Evolutionary conservation across 805 yeast genomes (phyloP).

Genomic region (Wickerhamia fluorescens): DNA sequence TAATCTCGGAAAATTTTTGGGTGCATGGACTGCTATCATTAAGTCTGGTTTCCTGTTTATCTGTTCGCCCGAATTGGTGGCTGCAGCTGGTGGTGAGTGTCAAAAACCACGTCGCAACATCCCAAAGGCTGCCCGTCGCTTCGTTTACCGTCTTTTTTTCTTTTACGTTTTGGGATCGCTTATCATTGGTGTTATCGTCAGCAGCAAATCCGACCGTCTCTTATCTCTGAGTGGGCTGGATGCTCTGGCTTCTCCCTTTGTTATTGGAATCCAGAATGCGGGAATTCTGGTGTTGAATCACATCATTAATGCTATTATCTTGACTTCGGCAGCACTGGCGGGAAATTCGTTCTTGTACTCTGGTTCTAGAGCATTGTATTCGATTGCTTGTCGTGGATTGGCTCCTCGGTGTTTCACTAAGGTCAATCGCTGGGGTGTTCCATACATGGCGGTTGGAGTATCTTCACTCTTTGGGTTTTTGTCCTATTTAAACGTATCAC

Average conservation of each 20-base stretch:
- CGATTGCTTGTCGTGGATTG: conserved; percentile 43
- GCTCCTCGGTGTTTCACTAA: conserved; percentile 38
- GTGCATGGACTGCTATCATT: conserved; percentile 19
- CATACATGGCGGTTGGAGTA: conserved; percentile 25
- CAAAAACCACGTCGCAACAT: conserved; percentile 52
- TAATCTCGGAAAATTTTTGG: conserved; percentile 15
- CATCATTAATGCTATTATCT: conserved; percentile 69
- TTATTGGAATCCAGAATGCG: conserved; percentile 69
- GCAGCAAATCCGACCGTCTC: conserved; percentile 17
- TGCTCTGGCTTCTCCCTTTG: conserved; percentile 64
- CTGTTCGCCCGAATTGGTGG: conserved; percentile 46
- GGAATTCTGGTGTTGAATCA: conserved; percentile 63
- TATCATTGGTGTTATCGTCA: conserved; percentile 35
- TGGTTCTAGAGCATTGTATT: conserved; percentile 56
- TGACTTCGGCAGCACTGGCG: conserved; percentile 51
- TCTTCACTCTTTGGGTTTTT: conserved; percentile 37
- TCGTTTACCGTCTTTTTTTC: conserved; percentile 43
- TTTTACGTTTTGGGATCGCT: conserved; percentile 35
- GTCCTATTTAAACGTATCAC: conserved; percentile 49
- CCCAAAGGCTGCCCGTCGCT: conserved; percentile 55
- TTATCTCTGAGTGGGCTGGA: conserved; percentile 13
- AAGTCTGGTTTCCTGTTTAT: conserved; percentile 22
- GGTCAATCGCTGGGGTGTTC: conserved; percentile 39
- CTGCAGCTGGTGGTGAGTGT: conserved; percentile 51
- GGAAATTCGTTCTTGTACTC: conserved; percentile 58